phyloP scores from a whole-genome alignment of 257 asterid genomes.

The Nicotiana knightiana region DNA sequence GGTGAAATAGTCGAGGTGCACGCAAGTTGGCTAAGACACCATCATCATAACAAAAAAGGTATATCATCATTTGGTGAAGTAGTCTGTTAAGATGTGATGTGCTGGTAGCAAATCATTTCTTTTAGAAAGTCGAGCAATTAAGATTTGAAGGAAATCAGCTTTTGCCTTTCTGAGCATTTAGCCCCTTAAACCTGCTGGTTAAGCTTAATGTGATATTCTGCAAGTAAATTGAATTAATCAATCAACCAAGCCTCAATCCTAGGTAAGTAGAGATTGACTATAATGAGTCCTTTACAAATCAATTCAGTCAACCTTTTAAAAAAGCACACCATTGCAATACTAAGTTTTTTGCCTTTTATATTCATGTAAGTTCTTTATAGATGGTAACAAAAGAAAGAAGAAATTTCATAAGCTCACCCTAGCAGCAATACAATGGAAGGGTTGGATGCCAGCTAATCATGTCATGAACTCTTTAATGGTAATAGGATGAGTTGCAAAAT shows the following conservation, averaged over 20 bases:
- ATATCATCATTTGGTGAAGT: not conserved
- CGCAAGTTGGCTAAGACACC: too few relatives aligned
- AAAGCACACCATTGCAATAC: not conserved
- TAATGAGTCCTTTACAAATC: not conserved
- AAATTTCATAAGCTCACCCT: not conserved
- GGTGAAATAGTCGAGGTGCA: too few relatives aligned
- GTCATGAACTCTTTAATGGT: not conserved
- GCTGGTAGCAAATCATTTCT: not conserved
- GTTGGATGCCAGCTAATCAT: not conserved
- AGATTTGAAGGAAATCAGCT: not conserved
- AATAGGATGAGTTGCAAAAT: not conserved
- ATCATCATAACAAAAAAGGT: too few relatives aligned
- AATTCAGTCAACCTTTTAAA: not conserved
- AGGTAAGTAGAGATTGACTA: not conserved
- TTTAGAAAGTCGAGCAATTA: not conserved
- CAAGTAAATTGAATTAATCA: not conserved
- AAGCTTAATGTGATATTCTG: not conserved
- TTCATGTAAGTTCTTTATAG: not conserved
- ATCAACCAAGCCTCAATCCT: not conserved
- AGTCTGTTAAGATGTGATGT: not conserved
- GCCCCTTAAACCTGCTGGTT: not conserved
- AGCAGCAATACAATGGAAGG: not conserved
- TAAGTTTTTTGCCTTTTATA: not conserved
- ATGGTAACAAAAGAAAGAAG: not conserved
- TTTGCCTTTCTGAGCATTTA: not conserved